Evolutionary conservation across 345 rosid genomes (phyloP), one percentile per base, ranked within the genome.

Genomic region (Populus deltoides): DNA sequence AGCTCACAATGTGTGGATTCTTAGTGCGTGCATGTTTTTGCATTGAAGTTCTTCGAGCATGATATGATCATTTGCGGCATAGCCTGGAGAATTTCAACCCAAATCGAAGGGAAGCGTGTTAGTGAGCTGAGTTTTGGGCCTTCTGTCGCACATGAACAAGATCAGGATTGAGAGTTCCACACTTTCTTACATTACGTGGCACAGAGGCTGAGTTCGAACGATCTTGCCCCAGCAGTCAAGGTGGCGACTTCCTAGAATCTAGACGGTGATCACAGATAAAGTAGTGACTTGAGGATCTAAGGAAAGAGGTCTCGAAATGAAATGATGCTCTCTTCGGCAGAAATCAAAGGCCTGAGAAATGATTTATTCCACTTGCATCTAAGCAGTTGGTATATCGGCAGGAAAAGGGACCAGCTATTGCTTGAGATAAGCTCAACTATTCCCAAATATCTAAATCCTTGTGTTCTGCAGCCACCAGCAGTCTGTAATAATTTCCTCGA

Each of bases 401-500:
- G n/a, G 57, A 51, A 51, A 51, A 51, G 7, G 57, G 57, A 51
- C 57, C 57, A 18, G 5, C n/a, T 20, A 24, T 24, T 39, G 13
- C 65, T 59, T 3, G 15, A 59, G 29, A 10, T 59, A 10, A 59
- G 5, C 29, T 24, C 65, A 33, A 36, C 74, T 18, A 77, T 20
- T n/a, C 75, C 80, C 75, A 74, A 49, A 72, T n/a, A 47, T 72
- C 75, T 51, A 8, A 67, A 3, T 67, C 70, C 49, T 33, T 33
- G 18, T 16, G 18, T 36, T n/a, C 7, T 73, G 25, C 25, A 57
- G 45, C 49, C 18, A 17, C 49, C 18, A 12, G 25, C 76, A 47
- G 66, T 38, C 31, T 67, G 79, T 72, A 81, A 83, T 85, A 27
- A 73, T 59, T 81, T 74, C 47, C 35, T 47, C 5, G 67, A 36